Evolutionary conservation across 2,329 filamentous ascomycete genomes (phyloP), one percentile per base, ranked within the genome.

Genomic region (Macrophomina pseudophaseolina): DNA sequence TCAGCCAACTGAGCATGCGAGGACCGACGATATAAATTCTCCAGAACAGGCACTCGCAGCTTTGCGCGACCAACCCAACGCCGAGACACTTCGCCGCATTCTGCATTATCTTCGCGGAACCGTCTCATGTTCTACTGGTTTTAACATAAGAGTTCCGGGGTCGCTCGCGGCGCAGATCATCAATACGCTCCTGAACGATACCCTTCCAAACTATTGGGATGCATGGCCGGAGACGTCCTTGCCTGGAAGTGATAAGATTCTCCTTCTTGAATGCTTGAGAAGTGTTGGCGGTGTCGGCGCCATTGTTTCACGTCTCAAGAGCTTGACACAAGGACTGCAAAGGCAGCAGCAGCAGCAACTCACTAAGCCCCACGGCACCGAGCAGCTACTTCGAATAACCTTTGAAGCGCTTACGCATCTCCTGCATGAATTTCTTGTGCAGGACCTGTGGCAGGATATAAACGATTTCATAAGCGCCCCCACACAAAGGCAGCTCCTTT

Each of bases 161-260:
- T 89, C 94, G 1, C 80, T 87, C 68, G 87, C 88, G 66, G 88
- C 92, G 23, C 91, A 93, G 71, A 87, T 97, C 38, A 83, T 94
- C 63, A 89, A 93, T 73, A 81, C 87, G 3, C 80, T 99, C 42
- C 88, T 96, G 67, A 89, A 86, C 16, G 87, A 89, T 38, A 93
- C 91, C 32, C 82, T 93, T 7, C 91, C 92, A 1, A 91, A 94
- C 74, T 97, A 94, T 78, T 98, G 95, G 94, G 75, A 83, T 3
- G 73, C 87, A 8, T 74, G 94, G 16, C 79, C 28, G 14, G 8
- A 42, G 6, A 35, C 58, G 11, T 16, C 30, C 30, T n/a, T 42
- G 14, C 33, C 35, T 18, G 16, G 23, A 30, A 52, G 23, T 33
- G 60, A 44, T 32, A 64, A 33, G 23, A 9, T 23, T 48, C 76